Conservation (phyloP, 495 filamentous ascomycete genomes). For the Pseudoneurospora amorphoporcata region DNA sequence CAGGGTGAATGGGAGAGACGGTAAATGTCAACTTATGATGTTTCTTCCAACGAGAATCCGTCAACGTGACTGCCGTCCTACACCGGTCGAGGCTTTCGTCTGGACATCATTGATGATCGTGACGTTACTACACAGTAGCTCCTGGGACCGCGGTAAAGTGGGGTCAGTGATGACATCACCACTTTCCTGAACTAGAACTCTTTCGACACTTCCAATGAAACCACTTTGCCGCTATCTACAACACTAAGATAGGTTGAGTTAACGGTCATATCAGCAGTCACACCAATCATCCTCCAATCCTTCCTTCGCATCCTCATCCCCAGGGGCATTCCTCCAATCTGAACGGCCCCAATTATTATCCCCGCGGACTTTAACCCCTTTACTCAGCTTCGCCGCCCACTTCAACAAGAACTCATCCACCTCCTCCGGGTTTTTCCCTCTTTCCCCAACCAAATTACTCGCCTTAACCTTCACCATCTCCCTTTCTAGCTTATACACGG, state of each 20-base stretch:
- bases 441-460: neutral
- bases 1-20: neutral
- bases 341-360: neutral
- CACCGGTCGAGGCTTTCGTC: neutral
- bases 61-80: neutral
- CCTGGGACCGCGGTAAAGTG: neutral
- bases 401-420: conserved; percentile 2
- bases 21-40: neutral
- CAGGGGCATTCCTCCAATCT: neutral
- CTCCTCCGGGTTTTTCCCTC: neutral
- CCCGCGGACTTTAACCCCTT: neutral
- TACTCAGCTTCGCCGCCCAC: neutral
- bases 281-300: neutral
- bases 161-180: neutral
- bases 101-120: neutral
- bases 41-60: neutral
- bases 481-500: neutral
- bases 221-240: neutral
- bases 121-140: neutral
- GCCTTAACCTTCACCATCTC: neutral
- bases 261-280: neutral
- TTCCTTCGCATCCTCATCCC: neutral
- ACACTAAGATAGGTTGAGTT: no score
- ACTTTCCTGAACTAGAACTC: neutral
- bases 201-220: neutral